These are phyloP conservation scores for Apocynum venetum DNA, from an alignment of 257 asterid genomes.

Conservation along the genomic window DNA sequence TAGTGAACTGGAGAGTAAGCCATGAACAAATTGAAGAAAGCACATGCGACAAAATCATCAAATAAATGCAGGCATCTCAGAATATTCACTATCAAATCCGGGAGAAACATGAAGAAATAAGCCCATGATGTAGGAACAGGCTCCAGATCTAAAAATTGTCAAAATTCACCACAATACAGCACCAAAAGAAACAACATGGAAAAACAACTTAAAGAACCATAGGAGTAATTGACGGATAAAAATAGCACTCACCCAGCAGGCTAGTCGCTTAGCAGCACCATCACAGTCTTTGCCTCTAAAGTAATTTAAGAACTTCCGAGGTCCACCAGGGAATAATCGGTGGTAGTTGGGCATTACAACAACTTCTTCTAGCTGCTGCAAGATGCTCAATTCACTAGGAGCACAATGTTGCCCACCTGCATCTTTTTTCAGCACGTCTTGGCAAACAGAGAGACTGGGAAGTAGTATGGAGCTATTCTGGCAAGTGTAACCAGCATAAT, in stretches of 20 bases:
- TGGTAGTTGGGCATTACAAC: constrained; percentile 99
- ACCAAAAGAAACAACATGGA: not conserved
- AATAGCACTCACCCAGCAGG: constrained; percentile 87
- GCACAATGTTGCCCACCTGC: constrained; percentile 87
- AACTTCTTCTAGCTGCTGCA: constrained; percentile 96
- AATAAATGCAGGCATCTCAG: not conserved
- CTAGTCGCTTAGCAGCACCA: constrained; percentile 92
- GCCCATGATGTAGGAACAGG: too few relatives aligned
- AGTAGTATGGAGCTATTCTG: constrained; percentile 92
- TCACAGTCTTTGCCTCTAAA: constrained; percentile 91
- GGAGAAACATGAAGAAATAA: too few relatives aligned
- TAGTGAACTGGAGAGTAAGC: constrained; percentile 7
- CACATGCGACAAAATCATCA: not conserved
- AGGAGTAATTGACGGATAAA: not conserved
- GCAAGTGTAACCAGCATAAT: constrained; percentile 97
- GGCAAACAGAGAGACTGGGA: constrained; percentile 82
- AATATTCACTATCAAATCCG: not conserved
- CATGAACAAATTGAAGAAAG: not conserved
- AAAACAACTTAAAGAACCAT: not conserved
- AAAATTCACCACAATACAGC: not conserved
- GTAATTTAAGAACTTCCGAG: constrained; percentile 77
- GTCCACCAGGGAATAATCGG: constrained; percentile 89
- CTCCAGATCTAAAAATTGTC: too few relatives aligned
- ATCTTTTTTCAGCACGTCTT: constrained; percentile 69
- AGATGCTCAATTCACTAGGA: constrained; percentile 78